These are phyloP conservation scores for Tetracladium setigerum DNA, from an alignment of 495 filamentous ascomycete species.

Conservation along the genomic window DNA sequence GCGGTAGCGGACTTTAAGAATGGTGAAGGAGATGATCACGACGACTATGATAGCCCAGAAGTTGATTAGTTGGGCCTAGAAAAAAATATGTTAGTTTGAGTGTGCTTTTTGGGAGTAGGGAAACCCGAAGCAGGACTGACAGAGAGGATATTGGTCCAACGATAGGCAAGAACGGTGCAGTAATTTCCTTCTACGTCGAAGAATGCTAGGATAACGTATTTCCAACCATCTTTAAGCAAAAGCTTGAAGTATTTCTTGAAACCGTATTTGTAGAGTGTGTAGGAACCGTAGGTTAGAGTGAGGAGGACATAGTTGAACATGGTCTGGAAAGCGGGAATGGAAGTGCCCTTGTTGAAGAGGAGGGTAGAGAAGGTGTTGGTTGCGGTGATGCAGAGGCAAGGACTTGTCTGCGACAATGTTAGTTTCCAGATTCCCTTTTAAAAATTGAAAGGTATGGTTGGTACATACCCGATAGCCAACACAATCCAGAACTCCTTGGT, in stretches of 20 bases:
- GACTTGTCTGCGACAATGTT: constrained; percentile 50
- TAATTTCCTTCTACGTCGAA: constrained; percentile 96
- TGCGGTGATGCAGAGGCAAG: constrained; percentile 82
- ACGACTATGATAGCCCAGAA: constrained; percentile 98
- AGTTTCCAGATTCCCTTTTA: not conserved
- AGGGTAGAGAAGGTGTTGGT: constrained; percentile 84
- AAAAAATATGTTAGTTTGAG: constrained; percentile 9
- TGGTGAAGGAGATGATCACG: constrained; percentile 71
- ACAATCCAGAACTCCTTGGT: constrained; percentile 85
- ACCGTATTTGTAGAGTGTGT: constrained; percentile 78
- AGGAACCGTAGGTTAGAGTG: constrained; percentile 70
- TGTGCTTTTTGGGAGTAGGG: not conserved
- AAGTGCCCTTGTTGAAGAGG: constrained; percentile 58
- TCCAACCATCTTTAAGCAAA: constrained; percentile 71
- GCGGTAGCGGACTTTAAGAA: constrained; percentile 85
- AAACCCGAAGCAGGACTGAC: not conserved
- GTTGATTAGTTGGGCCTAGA: constrained; percentile 87
- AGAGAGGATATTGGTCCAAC: constrained; percentile 75
- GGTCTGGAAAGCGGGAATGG: constrained; percentile 94
- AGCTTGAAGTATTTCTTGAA: constrained; percentile 58
- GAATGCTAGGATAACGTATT: constrained; percentile 88
- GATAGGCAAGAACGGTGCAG: constrained; percentile 90
- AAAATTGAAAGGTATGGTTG: no score
- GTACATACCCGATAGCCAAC: constrained; percentile 64
- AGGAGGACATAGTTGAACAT: constrained; percentile 92